Percentiles rank a stretch among this genome's conserved stretches.
Conservation (phyloP, 257 asterid species). For the Cruciata laevipes region DNA sequence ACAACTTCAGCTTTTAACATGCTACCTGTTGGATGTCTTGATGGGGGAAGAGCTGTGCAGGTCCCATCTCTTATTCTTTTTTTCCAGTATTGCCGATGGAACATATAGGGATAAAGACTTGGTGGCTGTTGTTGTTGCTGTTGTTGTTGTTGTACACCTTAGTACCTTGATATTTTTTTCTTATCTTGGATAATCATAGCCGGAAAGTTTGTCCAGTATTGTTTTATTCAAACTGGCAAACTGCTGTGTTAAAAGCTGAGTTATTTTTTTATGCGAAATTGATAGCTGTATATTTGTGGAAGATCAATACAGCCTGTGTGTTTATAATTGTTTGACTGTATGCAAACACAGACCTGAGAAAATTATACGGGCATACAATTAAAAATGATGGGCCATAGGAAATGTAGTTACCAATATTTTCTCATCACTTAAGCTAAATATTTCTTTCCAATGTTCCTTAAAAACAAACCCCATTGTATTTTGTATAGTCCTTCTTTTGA, state of each 20-base stretch:
- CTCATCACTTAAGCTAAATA: neutral
- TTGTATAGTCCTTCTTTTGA: constrained; percentile 1
- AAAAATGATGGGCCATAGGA: too few species aligned
- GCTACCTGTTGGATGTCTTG: constrained; percentile 95
- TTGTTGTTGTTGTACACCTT: neutral
- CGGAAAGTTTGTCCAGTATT: neutral
- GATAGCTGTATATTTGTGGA: neutral
- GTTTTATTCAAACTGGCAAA: neutral
- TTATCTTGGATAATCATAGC: neutral
- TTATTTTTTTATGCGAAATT: neutral
- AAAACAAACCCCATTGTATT: neutral
- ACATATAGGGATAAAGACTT: neutral
- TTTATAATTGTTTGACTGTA: too few species aligned
- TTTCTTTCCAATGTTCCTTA: neutral
- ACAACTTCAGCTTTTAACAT: constrained; percentile 91
- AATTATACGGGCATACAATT: neutral
- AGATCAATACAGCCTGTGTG: too few species aligned
- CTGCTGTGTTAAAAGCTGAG: neutral
- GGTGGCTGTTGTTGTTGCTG: neutral
- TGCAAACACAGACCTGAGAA: too few species aligned
- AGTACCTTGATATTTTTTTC: neutral
- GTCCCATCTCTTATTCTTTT: constrained; percentile 22
- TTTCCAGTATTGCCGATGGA: neutral
- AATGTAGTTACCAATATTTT: too few species aligned
- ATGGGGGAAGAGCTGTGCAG: constrained; percentile 98